Evolutionary conservation across 768 basidiomycete species (phyloP).

Genomic region (Wakefieldia striispora): DNA sequence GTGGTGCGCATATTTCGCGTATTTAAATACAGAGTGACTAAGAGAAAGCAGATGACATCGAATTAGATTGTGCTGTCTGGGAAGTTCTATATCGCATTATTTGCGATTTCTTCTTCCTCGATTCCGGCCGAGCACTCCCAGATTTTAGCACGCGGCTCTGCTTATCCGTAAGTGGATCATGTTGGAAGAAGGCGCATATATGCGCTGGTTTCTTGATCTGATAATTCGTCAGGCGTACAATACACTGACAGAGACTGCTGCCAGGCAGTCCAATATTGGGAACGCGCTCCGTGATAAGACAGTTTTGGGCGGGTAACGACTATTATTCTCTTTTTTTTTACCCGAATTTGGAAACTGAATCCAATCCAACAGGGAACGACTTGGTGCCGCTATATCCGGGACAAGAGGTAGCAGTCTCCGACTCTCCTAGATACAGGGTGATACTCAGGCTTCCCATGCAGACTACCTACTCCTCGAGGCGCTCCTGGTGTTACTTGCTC

Average conservation of each 20-base stretch:
- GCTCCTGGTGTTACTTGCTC: constrained; percentile 54
- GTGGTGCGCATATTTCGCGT: constrained; percentile 12
- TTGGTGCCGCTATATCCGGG: constrained; percentile 48
- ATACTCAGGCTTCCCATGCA: constrained; percentile 17
- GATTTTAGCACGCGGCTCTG: constrained; percentile 25
- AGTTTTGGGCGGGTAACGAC: constrained; percentile 49
- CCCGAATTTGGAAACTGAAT: not conserved
- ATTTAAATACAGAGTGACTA: not conserved
- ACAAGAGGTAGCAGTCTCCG: constrained; percentile 42
- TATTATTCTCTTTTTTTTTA: not conserved
- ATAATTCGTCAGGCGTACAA: constrained; percentile 47
- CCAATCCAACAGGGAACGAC: constrained; percentile 33
- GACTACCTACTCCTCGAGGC: constrained; percentile 59
- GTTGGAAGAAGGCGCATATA: constrained; percentile 23
- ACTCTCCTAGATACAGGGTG: not conserved
- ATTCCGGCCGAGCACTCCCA: constrained; percentile 13
- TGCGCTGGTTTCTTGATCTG: constrained; percentile 20
- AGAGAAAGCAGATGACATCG: constrained; percentile 13
- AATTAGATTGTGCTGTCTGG: constrained; percentile 26
- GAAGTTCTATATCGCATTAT: constrained; percentile 29
- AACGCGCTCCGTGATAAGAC: constrained; percentile 42
- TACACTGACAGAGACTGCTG: constrained; percentile 48
- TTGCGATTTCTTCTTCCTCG: constrained; percentile 39
- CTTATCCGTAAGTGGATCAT: constrained; percentile 21
- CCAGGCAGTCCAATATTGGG: constrained; percentile 41